These are phyloP conservation scores for Fusarium tricinctum DNA, from an alignment of 2,329 filamentous ascomycete species.

Conservation along the genomic window DNA sequence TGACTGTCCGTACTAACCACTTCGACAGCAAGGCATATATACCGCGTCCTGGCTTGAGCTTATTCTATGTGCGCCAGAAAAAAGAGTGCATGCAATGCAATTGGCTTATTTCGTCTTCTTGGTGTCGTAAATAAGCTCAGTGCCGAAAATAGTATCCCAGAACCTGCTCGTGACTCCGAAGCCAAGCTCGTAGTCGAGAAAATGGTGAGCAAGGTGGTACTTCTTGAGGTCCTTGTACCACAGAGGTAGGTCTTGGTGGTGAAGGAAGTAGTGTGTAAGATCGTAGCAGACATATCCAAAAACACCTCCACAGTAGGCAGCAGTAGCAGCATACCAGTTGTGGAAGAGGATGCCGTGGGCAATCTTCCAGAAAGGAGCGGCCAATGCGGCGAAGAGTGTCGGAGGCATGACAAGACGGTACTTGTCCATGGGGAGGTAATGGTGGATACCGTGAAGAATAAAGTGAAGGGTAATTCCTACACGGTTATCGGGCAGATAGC, in stretches of 20 bases:
- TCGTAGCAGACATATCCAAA: conserved; percentile 98
- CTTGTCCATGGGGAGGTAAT: conserved; percentile 99
- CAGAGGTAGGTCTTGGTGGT: conserved; percentile 90
- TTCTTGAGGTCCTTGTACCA: conserved; percentile 97
- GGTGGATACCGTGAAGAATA: conserved; percentile 94
- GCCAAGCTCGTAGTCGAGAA: conserved; percentile 96
- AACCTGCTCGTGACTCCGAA: conserved; percentile 97
- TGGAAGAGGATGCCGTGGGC: conserved; percentile 86
- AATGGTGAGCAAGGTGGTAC: conserved; percentile 97
- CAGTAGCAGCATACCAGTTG: conserved; percentile 85
- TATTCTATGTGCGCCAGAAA: conserved; percentile 5
- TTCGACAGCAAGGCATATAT: conserved; percentile 36
- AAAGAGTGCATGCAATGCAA: conserved; percentile 2
- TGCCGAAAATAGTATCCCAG: conserved; percentile 95
- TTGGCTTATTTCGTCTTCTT: conserved; percentile 54
- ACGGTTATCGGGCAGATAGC: conserved; percentile 90
- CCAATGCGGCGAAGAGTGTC: conserved; percentile 84
- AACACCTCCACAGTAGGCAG: conserved; percentile 88
- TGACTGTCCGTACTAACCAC: conserved; percentile 40
- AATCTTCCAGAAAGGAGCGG: conserved; percentile 91
- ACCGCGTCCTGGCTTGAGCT: conserved; percentile 23
- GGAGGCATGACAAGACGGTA: conserved; percentile 98
- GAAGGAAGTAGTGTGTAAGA: conserved; percentile 97
- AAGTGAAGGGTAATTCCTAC: conserved; percentile 91
- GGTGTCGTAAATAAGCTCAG: conserved; percentile 71